phyloP scores from a whole-genome alignment of 2,329 filamentous ascomycete species.

The Exophiala oligosperma region DNA sequence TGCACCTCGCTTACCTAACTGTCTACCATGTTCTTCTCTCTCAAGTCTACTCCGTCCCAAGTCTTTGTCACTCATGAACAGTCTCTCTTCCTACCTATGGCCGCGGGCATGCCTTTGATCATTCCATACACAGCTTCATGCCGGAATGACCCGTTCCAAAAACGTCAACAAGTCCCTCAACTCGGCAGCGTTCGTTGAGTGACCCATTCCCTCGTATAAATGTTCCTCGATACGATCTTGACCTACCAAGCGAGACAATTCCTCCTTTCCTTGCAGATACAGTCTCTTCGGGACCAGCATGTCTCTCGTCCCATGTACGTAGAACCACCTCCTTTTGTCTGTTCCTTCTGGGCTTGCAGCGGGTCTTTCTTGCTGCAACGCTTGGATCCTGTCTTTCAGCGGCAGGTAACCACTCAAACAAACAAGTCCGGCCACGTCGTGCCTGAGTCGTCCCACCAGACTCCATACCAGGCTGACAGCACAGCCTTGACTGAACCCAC shows the following conservation, averaged over 20 bases:
- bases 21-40: no score
- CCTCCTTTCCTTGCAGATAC: conserved; percentile 42
- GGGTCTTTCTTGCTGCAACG: conserved; percentile 39
- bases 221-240: conserved; percentile 38
- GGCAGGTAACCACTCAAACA: conserved; percentile 52
- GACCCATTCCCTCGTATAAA: conserved; percentile 51
- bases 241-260: conserved; percentile 38
- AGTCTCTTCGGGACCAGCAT: conserved; percentile 49
- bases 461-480: conserved; percentile 47
- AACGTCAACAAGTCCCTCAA: conserved; percentile 46
- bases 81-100: no score
- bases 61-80: no score
- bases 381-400: conserved; percentile 39
- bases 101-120: no score
- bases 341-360: conserved; percentile 31
- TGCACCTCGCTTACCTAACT: no score
- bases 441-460: conserved; percentile 36
- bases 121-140: conserved; percentile 1
- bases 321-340: conserved; percentile 43
- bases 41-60: no score
- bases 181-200: conserved; percentile 44
- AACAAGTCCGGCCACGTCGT: conserved; percentile 40
- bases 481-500: conserved; percentile 51
- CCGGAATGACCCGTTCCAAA: conserved; percentile 23
- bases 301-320: conserved; percentile 50